These are phyloP conservation scores for Ulota crispa DNA, from an alignment of 225 moss, liverwort and hornwort genomes.

Conservation along the genomic window DNA sequence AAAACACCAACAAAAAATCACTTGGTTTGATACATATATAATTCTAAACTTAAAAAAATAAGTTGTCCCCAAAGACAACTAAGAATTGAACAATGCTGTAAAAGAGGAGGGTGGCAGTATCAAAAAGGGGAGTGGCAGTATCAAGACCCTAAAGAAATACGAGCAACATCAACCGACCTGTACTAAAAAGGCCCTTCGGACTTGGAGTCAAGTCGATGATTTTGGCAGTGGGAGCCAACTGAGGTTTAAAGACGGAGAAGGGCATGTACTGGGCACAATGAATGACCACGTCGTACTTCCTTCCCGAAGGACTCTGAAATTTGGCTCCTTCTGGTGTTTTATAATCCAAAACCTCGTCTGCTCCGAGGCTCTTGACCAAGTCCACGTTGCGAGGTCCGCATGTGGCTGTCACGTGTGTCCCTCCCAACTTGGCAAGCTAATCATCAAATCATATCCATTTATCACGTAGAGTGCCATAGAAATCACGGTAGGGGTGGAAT, in stretches of 20 bases:
- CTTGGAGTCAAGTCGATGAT: conserved; percentile 55
- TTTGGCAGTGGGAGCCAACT: conserved; percentile 41
- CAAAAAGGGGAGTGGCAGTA: too few relatives aligned
- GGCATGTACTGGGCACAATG: conserved; percentile 40
- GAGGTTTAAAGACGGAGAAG: conserved; percentile 41
- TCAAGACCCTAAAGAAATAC: neutral
- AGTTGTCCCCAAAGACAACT: too few relatives aligned
- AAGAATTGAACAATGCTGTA: too few relatives aligned
- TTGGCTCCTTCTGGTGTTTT: conserved; percentile 56
- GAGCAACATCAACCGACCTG: neutral
- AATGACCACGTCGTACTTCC: conserved; percentile 69
- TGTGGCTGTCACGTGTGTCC: conserved; percentile 80
- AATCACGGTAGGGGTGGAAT: neutral
- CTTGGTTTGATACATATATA: too few relatives aligned
- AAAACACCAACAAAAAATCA: too few relatives aligned
- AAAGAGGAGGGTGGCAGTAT: too few relatives aligned
- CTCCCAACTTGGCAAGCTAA: conserved; percentile 77
- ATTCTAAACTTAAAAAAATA: too few relatives aligned
- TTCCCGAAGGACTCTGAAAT: conserved; percentile 66
- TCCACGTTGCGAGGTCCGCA: conserved; percentile 66
- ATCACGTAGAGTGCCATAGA: neutral
- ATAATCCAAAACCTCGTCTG: conserved; percentile 83
- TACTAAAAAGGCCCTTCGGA: neutral
- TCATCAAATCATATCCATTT: neutral
- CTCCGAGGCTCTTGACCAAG: conserved; percentile 62